phyloP scores from a whole-genome alignment of 805 yeast species.

The Candida suzukii region DNA sequence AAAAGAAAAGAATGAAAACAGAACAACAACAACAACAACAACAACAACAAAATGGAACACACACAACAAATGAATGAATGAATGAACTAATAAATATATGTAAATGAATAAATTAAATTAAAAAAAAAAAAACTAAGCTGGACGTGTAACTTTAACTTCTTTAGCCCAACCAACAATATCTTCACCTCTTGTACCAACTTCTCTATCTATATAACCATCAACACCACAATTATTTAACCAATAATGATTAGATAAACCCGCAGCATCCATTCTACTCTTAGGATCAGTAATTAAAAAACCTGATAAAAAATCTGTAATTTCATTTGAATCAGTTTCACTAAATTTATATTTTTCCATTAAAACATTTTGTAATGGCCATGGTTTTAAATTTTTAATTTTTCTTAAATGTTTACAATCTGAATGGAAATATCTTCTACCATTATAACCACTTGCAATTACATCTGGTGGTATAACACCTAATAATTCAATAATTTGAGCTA shows the following conservation, averaged over 20 bases:
- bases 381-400: conserved; percentile 74
- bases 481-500: conserved; percentile 85
- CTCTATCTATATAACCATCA: conserved; percentile 70
- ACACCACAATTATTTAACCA: conserved; percentile 80
- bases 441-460: conserved; percentile 56
- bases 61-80: not conserved
- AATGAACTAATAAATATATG: not conserved
- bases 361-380: conserved; percentile 83
- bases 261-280: conserved; percentile 84
- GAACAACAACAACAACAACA: too few relatives aligned
- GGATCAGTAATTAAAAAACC: conserved; percentile 87
- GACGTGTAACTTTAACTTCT: conserved; percentile 36
- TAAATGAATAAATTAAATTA: too few relatives aligned
- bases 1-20: not conserved
- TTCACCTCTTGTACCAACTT: conserved; percentile 71
- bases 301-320: conserved; percentile 64
- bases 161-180: conserved; percentile 89
- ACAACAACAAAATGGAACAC: too few relatives aligned
- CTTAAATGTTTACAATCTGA: conserved; percentile 42
- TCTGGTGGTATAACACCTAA: conserved; percentile 39
- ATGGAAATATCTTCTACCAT: conserved; percentile 34
- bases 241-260: conserved; percentile 84
- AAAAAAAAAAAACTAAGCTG: not conserved
- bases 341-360: conserved; percentile 80
- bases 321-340: conserved; percentile 57